Evolutionary conservation across 805 yeast species (phyloP).

Genomic region (Saccharomycopsis microspora): DNA sequence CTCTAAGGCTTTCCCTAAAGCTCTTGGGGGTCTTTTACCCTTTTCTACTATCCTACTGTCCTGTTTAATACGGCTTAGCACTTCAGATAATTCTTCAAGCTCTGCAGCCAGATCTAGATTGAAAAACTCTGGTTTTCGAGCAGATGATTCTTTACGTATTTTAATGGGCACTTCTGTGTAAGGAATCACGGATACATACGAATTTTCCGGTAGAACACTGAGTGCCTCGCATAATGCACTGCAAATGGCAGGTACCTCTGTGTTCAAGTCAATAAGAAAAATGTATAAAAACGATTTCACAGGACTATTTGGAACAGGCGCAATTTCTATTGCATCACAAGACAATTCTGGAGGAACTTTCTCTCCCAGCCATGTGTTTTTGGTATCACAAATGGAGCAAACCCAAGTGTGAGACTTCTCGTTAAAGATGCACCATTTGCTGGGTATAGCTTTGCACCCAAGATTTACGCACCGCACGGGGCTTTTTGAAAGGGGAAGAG

Average conservation of each 20-base stretch:
- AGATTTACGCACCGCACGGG: constrained; percentile 7
- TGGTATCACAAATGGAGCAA: constrained; percentile 10
- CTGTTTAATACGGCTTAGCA: too few species aligned
- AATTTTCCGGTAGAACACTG: constrained; percentile 43
- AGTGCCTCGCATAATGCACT: constrained; percentile 25
- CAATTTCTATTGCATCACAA: too few species aligned
- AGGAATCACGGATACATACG: constrained; percentile 44
- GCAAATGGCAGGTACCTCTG: constrained; percentile 26
- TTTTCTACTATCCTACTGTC: too few species aligned
- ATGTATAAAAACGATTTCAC: constrained; percentile 23
- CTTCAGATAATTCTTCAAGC: too few species aligned
- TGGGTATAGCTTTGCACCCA: constrained; percentile 9
- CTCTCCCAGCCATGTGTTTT: neutral
- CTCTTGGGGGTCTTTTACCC: constrained; percentile 29
- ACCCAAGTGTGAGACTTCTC: neutral
- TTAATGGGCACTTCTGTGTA: constrained; percentile 18
- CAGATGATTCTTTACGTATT: too few species aligned
- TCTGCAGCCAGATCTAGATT: too few species aligned
- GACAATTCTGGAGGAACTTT: too few species aligned
- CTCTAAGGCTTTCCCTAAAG: constrained; percentile 26
- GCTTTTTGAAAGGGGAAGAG: neutral
- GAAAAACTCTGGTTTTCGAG: too few species aligned
- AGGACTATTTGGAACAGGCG: too few species aligned
- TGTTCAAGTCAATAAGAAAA: constrained; percentile 45
- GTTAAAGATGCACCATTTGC: constrained; percentile 1